phyloP scores from a whole-genome alignment of 2,329 filamentous ascomycete species.

The Fusarium pilosicola region DNA sequence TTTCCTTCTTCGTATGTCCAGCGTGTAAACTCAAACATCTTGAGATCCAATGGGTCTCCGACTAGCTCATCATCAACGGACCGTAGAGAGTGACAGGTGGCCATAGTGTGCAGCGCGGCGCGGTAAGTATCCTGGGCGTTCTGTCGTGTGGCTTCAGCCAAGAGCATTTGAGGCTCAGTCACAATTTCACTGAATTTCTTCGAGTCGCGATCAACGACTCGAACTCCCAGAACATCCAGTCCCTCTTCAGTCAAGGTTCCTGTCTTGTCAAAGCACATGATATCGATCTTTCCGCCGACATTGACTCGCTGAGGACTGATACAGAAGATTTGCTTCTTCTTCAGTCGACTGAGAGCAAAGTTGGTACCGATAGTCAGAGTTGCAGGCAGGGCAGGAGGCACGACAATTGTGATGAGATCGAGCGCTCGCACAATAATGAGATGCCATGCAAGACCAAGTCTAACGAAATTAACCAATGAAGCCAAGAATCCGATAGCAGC shows the following conservation, averaged over 20 bases:
- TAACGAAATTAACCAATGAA: conserved; percentile 93
- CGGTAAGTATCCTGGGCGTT: conserved; percentile 51
- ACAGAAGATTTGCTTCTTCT: conserved; percentile 92
- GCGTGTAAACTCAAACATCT: conserved; percentile 97
- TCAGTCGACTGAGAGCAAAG: conserved; percentile 88
- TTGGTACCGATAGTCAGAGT: conserved; percentile 97
- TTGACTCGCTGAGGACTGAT: conserved; percentile 98
- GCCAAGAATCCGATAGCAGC: conserved; percentile 88
- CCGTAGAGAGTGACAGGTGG: conserved; percentile 92
- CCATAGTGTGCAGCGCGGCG: conserved; percentile 91
- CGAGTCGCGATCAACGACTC: conserved; percentile 73
- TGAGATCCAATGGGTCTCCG: conserved; percentile 92
- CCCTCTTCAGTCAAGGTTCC: conserved; percentile 98
- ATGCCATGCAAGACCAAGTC: conserved; percentile 85
- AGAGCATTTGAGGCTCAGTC: conserved; percentile 68
- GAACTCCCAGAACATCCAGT: conserved; percentile 88
- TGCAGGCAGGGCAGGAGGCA: conserved; percentile 92
- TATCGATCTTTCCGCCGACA: conserved; percentile 92
- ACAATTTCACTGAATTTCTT: conserved; percentile 80
- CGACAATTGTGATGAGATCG: conserved; percentile 96
- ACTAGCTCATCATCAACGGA: conserved; percentile 88
- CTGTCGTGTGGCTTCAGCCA: conserved; percentile 54
- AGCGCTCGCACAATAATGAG: conserved; percentile 91
- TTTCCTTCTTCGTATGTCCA: conserved; percentile 94
- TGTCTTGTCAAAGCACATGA: conserved; percentile 98